These are phyloP conservation scores for Apiosordaria backusii DNA, from an alignment of 495 filamentous ascomycete genomes.

Conservation along the genomic window DNA sequence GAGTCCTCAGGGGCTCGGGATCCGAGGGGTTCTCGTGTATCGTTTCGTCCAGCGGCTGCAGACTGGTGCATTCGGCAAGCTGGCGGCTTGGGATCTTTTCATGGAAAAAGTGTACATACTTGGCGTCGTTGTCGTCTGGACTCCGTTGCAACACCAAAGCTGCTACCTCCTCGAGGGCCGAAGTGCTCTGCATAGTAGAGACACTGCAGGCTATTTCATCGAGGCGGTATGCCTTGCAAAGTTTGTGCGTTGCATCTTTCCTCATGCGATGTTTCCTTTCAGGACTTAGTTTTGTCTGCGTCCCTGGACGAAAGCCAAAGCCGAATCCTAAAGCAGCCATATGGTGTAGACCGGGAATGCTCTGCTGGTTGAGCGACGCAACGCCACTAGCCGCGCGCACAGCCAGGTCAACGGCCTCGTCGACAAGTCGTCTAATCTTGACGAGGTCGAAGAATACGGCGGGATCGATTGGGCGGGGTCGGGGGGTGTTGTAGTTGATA, in stretches of 20 bases:
- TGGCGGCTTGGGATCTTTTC: conserved; percentile 79
- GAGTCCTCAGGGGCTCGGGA: conserved; percentile 62
- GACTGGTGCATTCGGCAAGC: conserved; percentile 67
- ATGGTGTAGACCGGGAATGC: conserved; percentile 51
- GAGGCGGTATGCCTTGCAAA: conserved; percentile 68
- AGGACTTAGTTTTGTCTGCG: conserved; percentile 62
- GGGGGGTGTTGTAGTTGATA: conserved; percentile 70
- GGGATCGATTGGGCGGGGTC: conserved; percentile 73
- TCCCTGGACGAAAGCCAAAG: conserved; percentile 51
- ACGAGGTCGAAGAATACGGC: conserved; percentile 78
- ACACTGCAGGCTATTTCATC: conserved; percentile 76
- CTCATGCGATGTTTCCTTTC: conserved; percentile 73
- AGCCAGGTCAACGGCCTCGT: conserved; percentile 70
- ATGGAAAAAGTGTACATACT: conserved; percentile 84
- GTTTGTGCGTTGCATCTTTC: conserved; percentile 70
- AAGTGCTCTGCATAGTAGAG: conserved; percentile 74
- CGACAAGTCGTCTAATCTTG: conserved; percentile 72
- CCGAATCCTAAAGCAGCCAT: conserved; percentile 59
- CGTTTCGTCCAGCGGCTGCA: conserved; percentile 62
- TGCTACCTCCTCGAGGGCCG: conserved; percentile 69
- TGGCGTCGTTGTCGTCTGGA: conserved; percentile 61
- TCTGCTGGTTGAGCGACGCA: conserved; percentile 57
- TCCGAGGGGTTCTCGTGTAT: conserved; percentile 59
- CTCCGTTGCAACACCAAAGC: conserved; percentile 64
- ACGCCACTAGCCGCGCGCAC: conserved; percentile 72